phyloP scores from a whole-genome alignment of 2,329 filamentous ascomycete genomes.

The Botrytis tulipae region DNA sequence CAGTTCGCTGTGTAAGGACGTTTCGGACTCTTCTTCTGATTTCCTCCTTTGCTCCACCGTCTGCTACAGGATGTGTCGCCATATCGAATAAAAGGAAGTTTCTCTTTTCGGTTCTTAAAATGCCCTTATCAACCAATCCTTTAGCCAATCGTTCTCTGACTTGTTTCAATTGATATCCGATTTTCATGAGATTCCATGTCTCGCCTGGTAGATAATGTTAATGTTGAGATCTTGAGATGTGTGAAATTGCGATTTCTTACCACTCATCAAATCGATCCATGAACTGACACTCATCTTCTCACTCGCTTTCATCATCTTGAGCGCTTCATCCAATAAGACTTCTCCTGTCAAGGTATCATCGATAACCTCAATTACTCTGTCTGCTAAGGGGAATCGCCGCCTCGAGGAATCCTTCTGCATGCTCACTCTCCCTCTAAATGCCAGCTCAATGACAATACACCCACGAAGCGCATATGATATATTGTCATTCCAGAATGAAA shows the following conservation, averaged over 20 bases:
- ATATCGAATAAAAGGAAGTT: slow-evolving; percentile 99
- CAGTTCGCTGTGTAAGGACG: slow-evolving; percentile 88
- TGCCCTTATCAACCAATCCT: slow-evolving; percentile 96
- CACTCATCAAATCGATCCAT: slow-evolving; percentile 99
- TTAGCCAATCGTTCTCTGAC: slow-evolving; percentile 96
- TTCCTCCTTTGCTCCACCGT: slow-evolving; percentile 96
- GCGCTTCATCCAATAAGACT: slow-evolving; percentile 91
- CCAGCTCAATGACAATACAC: slow-evolving; percentile 97
- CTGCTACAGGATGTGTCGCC: slow-evolving; percentile 96
- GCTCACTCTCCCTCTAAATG: slow-evolving; percentile 91
- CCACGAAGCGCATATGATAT: slow-evolving; percentile 97
- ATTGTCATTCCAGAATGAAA: slow-evolving; percentile 99
- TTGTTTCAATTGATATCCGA: slow-evolving; percentile 98
- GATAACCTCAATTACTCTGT: slow-evolving; percentile 93
- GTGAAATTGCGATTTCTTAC: slow-evolving; percentile 46
- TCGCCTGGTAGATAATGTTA: slow-evolving; percentile 61
- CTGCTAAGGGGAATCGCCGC: slow-evolving; percentile 87
- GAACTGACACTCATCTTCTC: slow-evolving; percentile 99
- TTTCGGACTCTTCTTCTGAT: slow-evolving; percentile 90
- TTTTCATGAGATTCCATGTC: slow-evolving; percentile 99
- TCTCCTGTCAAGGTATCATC: slow-evolving; percentile 96
- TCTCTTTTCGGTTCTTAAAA: slow-evolving; percentile 96
- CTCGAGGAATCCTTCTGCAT: slow-evolving; percentile 97
- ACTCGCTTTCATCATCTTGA: slow-evolving; percentile 99
- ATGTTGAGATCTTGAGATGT: slow-evolving; percentile 13